Conservation (phyloP, 495 filamentous ascomycete species). For the Sphaerosporella brunnea region DNA sequence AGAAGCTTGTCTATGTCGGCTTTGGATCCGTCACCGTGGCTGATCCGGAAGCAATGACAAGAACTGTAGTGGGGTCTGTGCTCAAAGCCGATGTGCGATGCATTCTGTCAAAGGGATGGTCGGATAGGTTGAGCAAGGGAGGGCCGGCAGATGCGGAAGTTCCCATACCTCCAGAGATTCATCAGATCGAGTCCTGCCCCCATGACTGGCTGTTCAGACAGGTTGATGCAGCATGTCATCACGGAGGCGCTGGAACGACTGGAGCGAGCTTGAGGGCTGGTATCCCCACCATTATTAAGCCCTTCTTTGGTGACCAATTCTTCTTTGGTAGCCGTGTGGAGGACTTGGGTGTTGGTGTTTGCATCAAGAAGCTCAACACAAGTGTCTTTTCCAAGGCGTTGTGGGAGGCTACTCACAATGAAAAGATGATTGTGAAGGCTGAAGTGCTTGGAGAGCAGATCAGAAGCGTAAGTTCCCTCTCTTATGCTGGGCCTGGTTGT, state of each 20-base stretch:
- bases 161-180: constrained; percentile 59
- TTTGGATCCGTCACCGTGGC: constrained; percentile 94
- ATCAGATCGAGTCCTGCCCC: constrained; percentile 75
- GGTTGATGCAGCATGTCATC: constrained; percentile 86
- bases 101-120: constrained; percentile 97
- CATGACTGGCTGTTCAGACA: constrained; percentile 94
- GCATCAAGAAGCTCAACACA: constrained; percentile 72
- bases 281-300: constrained; percentile 84
- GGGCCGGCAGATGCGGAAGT: constrained; percentile 42
- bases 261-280: constrained; percentile 85
- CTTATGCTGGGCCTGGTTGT: background rate
- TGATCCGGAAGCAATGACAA: constrained; percentile 70
- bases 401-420: constrained; percentile 78
- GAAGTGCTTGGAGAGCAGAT: constrained; percentile 67
- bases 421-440: constrained; percentile 80
- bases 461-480: constrained; percentile 44
- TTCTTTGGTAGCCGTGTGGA: constrained; percentile 84
- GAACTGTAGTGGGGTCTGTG: constrained; percentile 77
- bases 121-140: constrained; percentile 52
- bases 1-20: constrained; percentile 91
- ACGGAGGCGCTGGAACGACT: constrained; percentile 89
- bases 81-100: constrained; percentile 85
- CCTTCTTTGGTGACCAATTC: constrained; percentile 95
- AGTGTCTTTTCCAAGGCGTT: constrained; percentile 63
- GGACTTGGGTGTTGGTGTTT: constrained; percentile 81